phyloP scores from a whole-genome alignment of 2,329 filamentous ascomycete species.

The Fusarium floridanum region DNA sequence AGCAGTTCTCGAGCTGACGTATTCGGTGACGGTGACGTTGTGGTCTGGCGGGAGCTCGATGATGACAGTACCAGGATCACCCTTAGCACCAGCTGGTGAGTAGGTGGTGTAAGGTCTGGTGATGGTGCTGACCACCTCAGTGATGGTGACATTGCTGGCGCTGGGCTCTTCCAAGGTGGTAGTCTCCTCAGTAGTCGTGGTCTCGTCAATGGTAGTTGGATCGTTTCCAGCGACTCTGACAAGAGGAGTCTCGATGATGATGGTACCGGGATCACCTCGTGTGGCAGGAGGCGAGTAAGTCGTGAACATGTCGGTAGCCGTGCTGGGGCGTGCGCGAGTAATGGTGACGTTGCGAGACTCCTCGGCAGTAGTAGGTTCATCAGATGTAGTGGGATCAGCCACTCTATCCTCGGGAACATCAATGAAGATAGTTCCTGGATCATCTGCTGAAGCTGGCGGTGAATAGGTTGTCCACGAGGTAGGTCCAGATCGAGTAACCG shows the following conservation, averaged over 20 bases:
- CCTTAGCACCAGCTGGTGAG: neutral
- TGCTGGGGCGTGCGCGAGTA: constrained; percentile 20
- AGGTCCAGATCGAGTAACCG: neutral
- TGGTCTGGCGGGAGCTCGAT: neutral
- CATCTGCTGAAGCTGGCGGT: neutral
- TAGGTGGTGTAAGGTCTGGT: constrained; percentile 20
- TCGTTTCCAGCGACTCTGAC: neutral
- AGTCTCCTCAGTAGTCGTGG: neutral
- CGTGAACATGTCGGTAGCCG: constrained; percentile 28
- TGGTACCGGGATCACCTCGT: constrained; percentile 30
- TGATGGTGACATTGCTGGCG: constrained; percentile 12
- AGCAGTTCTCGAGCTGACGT: constrained; percentile 12
- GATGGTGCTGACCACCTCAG: constrained; percentile 18
- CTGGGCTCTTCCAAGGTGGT: neutral
- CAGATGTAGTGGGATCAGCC: neutral
- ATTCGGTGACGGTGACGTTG: constrained; percentile 3
- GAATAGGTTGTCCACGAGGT: neutral
- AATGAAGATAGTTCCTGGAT: neutral
- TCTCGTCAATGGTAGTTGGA: neutral
- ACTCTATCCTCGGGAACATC: neutral
- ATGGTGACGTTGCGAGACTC: constrained; percentile 22
- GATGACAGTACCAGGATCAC: constrained; percentile 3
- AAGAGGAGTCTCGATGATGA: constrained; percentile 19
- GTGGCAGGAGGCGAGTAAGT: constrained; percentile 28
- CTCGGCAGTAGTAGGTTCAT: neutral